Conservation (phyloP, 2,329 filamentous ascomycete genomes). For the Pestalotiopsis sp. region DNA sequence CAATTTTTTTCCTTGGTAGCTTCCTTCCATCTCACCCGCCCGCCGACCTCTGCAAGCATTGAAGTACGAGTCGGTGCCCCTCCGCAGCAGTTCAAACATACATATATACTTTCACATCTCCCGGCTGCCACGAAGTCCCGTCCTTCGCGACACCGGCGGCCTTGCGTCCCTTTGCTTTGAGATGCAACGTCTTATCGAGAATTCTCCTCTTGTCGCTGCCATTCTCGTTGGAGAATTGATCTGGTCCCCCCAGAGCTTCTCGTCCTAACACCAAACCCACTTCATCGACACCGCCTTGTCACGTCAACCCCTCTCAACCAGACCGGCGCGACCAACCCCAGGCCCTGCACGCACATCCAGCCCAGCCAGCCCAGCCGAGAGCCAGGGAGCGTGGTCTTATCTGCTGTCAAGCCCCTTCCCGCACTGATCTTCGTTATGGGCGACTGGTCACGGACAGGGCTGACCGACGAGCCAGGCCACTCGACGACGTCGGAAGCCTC, state of each 20-base stretch:
- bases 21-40: neutral
- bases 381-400: neutral
- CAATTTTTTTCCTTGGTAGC: neutral
- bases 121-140: neutral
- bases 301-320: neutral
- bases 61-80: neutral
- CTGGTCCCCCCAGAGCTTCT: neutral
- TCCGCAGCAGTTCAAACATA: neutral
- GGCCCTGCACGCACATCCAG: neutral
- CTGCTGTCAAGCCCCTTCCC: neutral
- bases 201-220: neutral
- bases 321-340: neutral
- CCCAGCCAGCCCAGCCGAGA: neutral
- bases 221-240: constrained; percentile 10
- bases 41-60: neutral
- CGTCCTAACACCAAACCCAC: neutral
- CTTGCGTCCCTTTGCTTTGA: neutral
- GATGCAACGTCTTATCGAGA: neutral
- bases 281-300: neutral
- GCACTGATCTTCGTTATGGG: neutral
- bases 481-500: neutral
- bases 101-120: neutral
- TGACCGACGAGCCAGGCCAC: neutral
- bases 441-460: neutral
- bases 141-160: neutral